phyloP scores from a whole-genome alignment of 108 stramenopile genomes.

The Cyclotella kingstonii region DNA sequence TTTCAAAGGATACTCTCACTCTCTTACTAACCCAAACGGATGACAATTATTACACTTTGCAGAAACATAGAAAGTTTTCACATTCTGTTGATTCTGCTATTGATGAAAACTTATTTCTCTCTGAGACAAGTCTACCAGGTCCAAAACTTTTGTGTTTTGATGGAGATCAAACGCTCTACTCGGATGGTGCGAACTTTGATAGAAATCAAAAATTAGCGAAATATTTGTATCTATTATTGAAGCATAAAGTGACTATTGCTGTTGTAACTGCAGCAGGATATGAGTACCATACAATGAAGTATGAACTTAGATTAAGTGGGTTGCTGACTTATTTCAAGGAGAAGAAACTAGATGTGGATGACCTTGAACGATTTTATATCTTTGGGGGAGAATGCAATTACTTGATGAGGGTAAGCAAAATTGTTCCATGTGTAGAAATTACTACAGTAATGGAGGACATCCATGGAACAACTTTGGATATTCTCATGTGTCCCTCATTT shows the following conservation, averaged over 20 bases:
- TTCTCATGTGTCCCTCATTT: not conserved
- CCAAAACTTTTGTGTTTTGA: slow-evolving; percentile 89
- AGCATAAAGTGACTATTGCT: slow-evolving; percentile 78
- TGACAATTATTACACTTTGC: not conserved
- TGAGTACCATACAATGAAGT: slow-evolving; percentile 84
- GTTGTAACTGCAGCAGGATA: slow-evolving; percentile 96
- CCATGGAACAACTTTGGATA: not conserved
- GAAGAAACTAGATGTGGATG: slow-evolving; percentile 53
- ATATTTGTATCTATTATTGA: slow-evolving; percentile 70
- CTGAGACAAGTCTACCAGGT: slow-evolving; percentile 45
- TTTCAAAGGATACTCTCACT: too few species aligned
- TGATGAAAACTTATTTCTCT: slow-evolving; percentile 26
- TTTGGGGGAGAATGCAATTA: slow-evolving; percentile 96
- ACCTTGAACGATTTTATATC: slow-evolving; percentile 85
- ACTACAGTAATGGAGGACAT: too few species aligned
- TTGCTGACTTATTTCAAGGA: slow-evolving; percentile 75
- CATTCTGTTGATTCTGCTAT: slow-evolving; percentile 30
- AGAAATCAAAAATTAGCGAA: slow-evolving; percentile 77
- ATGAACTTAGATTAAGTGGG: slow-evolving; percentile 82
- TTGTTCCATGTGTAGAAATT: not conserved
- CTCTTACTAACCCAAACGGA: not conserved
- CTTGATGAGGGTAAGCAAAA: slow-evolving; percentile 48
- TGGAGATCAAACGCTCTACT: slow-evolving; percentile 92
- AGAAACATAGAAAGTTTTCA: not conserved
- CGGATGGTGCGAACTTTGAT: slow-evolving; percentile 91